These are phyloP conservation scores for Platanus orientalis DNA, from an alignment of 164 flowering plant genomes.

Conservation along the genomic window DNA sequence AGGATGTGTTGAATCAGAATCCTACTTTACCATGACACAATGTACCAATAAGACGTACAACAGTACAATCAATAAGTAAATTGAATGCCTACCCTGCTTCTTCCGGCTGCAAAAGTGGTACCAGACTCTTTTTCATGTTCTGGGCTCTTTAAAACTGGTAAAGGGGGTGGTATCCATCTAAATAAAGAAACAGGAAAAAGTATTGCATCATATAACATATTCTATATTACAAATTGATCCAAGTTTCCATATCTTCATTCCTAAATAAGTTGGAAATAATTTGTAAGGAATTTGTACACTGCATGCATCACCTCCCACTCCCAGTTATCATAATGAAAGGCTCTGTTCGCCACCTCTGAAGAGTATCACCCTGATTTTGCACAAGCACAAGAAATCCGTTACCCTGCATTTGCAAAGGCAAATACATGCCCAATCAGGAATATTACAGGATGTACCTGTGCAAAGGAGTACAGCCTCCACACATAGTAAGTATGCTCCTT, in stretches of 20 bases:
- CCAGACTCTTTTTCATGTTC: conserved; percentile 85
- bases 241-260: not conserved
- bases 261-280: not conserved
- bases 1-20: conserved; percentile 6
- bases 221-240: no score
- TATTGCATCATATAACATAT: not conserved
- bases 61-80: no score
- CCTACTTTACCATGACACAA: no score
- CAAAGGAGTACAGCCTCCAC: conserved; percentile 98
- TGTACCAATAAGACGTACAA: no score
- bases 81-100: conserved; percentile 69
- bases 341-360: conserved; percentile 97
- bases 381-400: not conserved
- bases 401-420: not conserved
- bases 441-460: conserved; percentile 59
- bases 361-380: conserved; percentile 85
- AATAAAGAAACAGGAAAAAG: conserved; percentile 4
- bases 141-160: conserved; percentile 64
- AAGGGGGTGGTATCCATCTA: conserved; percentile 96
- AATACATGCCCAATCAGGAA: not conserved
- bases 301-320: conserved; percentile 87
- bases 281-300: not conserved
- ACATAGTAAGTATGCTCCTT: conserved; percentile 98
- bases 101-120: conserved; percentile 91
- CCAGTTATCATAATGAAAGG: conserved; percentile 99